Evolutionary conservation across 2,329 filamentous ascomycete genomes (phyloP).

Genomic region (Taxawa tesnikishii): DNA sequence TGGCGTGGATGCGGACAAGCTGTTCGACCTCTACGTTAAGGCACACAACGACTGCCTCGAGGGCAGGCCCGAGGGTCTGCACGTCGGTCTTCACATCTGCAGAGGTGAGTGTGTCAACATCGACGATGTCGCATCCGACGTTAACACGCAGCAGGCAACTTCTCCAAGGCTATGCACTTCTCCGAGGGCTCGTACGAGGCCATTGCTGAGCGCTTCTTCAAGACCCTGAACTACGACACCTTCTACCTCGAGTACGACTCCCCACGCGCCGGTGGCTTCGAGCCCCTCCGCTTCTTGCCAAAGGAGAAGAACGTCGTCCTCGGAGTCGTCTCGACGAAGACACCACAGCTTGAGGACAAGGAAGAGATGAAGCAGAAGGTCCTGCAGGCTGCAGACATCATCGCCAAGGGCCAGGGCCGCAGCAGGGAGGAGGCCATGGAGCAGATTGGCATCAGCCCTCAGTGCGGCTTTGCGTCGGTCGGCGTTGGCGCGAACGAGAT

Average conservation of each 20-base stretch:
- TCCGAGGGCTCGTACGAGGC: constrained; percentile 24
- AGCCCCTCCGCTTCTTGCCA: constrained; percentile 24
- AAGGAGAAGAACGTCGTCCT: constrained; percentile 26
- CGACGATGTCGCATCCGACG: no score
- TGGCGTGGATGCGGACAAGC: constrained; percentile 22
- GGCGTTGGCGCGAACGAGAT: constrained; percentile 23
- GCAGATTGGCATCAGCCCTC: constrained; percentile 23
- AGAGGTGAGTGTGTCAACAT: constrained; percentile 16
- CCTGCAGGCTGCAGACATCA: constrained; percentile 21
- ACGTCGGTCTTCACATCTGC: constrained; percentile 26
- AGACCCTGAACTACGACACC: constrained; percentile 24
- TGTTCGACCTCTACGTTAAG: constrained; percentile 24
- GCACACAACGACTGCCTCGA: constrained; percentile 24
- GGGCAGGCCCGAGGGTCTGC: constrained; percentile 20
- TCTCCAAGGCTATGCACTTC: constrained; percentile 26
- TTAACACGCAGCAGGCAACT: constrained; percentile 16
- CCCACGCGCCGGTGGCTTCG: constrained; percentile 23
- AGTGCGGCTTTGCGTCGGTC: constrained; percentile 26
- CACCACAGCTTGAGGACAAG: constrained; percentile 21
- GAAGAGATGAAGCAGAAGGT: constrained; percentile 21
- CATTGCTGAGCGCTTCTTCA: constrained; percentile 25
- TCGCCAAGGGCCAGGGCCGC: constrained; percentile 23
- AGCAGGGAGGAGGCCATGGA: constrained; percentile 23
- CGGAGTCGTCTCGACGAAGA: constrained; percentile 25
- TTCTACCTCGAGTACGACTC: constrained; percentile 29